Base-by-base conservation (phyloP, 2,329 filamentous ascomycete species). In the Cercospora beticola region DNA sequence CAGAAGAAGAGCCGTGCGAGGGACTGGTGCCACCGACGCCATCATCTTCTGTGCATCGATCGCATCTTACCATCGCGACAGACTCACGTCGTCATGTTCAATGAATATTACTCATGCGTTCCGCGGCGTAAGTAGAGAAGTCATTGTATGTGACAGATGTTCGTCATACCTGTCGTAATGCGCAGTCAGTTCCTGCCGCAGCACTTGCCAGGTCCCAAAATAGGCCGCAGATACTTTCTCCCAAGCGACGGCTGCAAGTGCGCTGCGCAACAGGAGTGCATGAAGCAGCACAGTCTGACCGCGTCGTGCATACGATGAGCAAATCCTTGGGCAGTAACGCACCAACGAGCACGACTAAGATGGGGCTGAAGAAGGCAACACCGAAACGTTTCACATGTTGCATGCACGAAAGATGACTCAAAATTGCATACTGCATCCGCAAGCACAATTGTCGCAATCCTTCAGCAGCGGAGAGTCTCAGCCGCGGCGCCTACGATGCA, bases 281-380 rank as follows among this genome's bases (percentile, higher is more conserved):
- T 14, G 4, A 54, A 21, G 18, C 7, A 33, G 31, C 9, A 6
- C 33, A 16, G 49, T 23, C 49, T 26, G 2, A 54, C 18, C 10
- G 2, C 21, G 21, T 28, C 21, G 49, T 23, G 49, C 49, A 28
- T 26, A 9, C 5, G 52, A 57, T 30, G 21, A 16, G 21, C n/a
- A 18, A 9, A 57, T 30, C 14, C 52, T 30, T 28, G 23, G 23
- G 56, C 16, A 14, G 28, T 21, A 33, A 18, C 28, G 16, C 28
- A 58, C 28, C 28, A 31, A 1, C 1, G 49, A 33, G 28, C 56
- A 33, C 56, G 56, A 58, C 28, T 18, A 14, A 21, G 12, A 21
- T 58, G 36, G 56, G 56, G 56, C 56, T 58, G 56, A 58, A 21
- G 56, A 58, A 58, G 26, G 21, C n/a, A 52, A 23, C 46, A 52